Evolutionary conservation across 2,329 filamentous ascomycete genomes (phyloP).

Genomic region (Clarireedia paspali): DNA sequence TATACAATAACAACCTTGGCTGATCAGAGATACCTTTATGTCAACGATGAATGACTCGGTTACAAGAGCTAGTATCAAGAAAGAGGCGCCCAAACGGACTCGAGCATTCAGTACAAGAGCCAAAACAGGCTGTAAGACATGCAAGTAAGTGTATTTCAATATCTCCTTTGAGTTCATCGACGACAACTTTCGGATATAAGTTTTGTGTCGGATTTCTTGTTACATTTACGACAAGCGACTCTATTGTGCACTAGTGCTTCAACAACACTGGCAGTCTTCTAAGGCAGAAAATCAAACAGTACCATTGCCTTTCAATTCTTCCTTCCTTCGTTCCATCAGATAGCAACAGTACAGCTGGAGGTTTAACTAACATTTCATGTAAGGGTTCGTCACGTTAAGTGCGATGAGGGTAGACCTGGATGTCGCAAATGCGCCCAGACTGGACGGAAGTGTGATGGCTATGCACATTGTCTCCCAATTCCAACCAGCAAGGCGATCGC

Average conservation of each 20-base stretch:
- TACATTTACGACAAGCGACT: not conserved
- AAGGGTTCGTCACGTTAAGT: constrained; percentile 12
- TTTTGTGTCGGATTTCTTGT: not conserved
- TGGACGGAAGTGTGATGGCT: constrained; percentile 10
- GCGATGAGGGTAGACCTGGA: constrained; percentile 10
- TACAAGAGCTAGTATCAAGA: not conserved
- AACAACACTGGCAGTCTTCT: no score
- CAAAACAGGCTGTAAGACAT: constrained; percentile 12
- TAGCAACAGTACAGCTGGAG: not conserved
- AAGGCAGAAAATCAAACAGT: no score
- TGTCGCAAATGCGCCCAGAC: constrained; percentile 8
- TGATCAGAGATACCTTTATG: not conserved
- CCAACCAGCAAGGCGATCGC: not conserved
- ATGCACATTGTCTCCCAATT: constrained; percentile 2
- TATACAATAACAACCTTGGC: not conserved
- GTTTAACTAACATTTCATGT: not conserved
- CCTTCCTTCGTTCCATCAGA: not conserved
- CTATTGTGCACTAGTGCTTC: no score
- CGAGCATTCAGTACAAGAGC: constrained; percentile 9
- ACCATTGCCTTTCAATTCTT: not conserved
- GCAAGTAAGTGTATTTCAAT: constrained; percentile 8
- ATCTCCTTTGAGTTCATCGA: not conserved
- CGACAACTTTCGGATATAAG: not conserved
- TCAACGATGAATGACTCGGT: not conserved
- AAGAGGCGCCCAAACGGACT: constrained; percentile 3